Base-by-base conservation (phyloP, 2,329 filamentous ascomycete species). In the Aspergillus melleus region DNA sequence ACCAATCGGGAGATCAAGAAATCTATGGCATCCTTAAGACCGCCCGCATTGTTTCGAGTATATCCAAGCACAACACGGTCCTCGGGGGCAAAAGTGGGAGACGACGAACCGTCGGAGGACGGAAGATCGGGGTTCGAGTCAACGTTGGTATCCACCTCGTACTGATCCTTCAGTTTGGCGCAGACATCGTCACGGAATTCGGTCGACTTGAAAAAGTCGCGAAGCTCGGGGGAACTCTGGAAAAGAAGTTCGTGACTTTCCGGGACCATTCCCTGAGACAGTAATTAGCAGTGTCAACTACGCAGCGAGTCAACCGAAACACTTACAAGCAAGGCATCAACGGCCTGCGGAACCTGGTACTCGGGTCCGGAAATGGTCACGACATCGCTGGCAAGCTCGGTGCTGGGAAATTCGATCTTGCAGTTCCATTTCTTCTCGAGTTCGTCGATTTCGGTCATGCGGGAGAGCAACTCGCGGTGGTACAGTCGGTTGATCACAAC, bases 351-450 rank as follows among this genome's bases (percentile, higher is more conserved):
- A 39, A 99, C 94, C 83, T 98, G 95, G 85, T 96, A 99, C 80
- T 98, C 94, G 53, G 95, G 95, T 4, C 95, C 95, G 62, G 92
- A 96, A 60, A 99, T 92, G 19, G 90, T 96, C 55, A 99, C 92
- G 72, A 96, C 90, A 72, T 99, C 95, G 74, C 94, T 98, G 22
- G 95, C 95, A 77, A 96, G 90, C 76, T 99, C 95, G 10, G 95
- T 98, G 79, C 93, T 96, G 8, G 95, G 95, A 74, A 99, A 99
- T 68, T 92, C 91, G 72, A 99, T 96, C 82, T 98, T 98, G 88
- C 95, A 99, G 77, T 98, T 98, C 90, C 93, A 98, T 79, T 96
- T 97, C 83, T 96, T 96, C 81, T 99, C 95, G 54, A 99, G 84
- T 68, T 95, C 91, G 66, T 98, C 94, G 59, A 99, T 92, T 72